phyloP scores from a whole-genome alignment of 768 basidiomycete species.

The Phanerochaete sordida region DNA sequence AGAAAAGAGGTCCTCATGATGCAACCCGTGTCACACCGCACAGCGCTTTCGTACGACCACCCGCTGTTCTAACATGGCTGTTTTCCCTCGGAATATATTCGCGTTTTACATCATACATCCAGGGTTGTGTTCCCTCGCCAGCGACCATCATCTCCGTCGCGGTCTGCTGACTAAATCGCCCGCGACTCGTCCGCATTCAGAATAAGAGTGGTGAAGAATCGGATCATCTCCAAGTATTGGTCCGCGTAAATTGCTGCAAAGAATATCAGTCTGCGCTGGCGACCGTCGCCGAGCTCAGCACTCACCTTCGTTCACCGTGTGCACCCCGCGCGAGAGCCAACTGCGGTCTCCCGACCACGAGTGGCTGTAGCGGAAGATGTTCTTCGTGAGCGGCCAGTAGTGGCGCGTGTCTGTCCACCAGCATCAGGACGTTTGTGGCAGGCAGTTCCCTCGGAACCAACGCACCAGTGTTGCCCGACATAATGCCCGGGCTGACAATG shows the following conservation, averaged over 20 bases:
- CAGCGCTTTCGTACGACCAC: no score
- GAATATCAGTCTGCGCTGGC: background rate
- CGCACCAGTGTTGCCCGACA: constrained; percentile 35
- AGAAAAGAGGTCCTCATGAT: no score
- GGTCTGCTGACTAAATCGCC: constrained; percentile 1
- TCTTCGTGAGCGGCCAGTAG: constrained; percentile 43
- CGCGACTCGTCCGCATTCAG: constrained; percentile 40
- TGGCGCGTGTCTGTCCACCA: constrained; percentile 34
- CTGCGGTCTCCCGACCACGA: constrained; percentile 17
- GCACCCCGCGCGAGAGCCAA: constrained; percentile 20
- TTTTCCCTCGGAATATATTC: background rate
- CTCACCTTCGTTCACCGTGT: constrained; percentile 30
- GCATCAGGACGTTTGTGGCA: background rate
- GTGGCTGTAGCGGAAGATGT: constrained; percentile 45
- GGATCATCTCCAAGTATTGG: constrained; percentile 37
- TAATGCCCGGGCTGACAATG: constrained; percentile 37
- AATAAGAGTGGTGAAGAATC: constrained; percentile 42
- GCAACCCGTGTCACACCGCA: no score
- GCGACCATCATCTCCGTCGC: background rate
- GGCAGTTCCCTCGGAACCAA: constrained; percentile 13
- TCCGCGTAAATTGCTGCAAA: constrained; percentile 29
- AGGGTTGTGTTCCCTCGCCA: background rate
- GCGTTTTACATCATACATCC: no score
- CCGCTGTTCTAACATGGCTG: background rate
- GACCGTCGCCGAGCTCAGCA: background rate